Percentiles rank a stretch among this genome's conserved stretches.
These are phyloP conservation scores for Boletus reticuloceps DNA, from an alignment of 768 basidiomycete genomes.

Conservation along the genomic window DNA sequence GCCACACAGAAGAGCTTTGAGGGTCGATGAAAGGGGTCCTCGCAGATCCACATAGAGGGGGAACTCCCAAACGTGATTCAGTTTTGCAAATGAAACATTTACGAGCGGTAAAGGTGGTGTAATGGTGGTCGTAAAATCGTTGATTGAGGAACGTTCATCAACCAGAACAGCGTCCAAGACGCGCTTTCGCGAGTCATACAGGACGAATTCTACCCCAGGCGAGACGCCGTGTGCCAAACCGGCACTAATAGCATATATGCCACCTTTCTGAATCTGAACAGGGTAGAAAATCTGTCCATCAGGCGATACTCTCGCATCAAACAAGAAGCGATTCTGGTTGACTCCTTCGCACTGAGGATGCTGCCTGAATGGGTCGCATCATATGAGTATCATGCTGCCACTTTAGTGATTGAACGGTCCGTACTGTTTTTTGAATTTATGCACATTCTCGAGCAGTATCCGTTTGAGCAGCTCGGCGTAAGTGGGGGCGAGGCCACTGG, in stretches of 20 bases:
- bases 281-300: slow-evolving; percentile 3
- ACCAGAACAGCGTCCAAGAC: not conserved
- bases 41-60: not conserved
- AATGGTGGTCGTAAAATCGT: slow-evolving; percentile 12
- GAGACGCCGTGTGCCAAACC: slow-evolving; percentile 29
- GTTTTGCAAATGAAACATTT: slow-evolving; percentile 1
- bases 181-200: slow-evolving; percentile 12
- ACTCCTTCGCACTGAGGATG: slow-evolving; percentile 31
- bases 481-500: slow-evolving; percentile 26
- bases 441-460: not conserved
- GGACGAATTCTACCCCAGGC: slow-evolving; percentile 12
- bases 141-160: slow-evolving; percentile 1
- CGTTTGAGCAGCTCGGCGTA: slow-evolving; percentile 22
- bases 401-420: slow-evolving; percentile 6
- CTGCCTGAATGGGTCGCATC: slow-evolving; percentile 12
- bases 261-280: not conserved
- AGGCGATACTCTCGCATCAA: slow-evolving; percentile 16
- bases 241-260: slow-evolving; percentile 8
- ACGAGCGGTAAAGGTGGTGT: not conserved
- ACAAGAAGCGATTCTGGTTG: slow-evolving; percentile 21
- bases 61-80: not conserved
- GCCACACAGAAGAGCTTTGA: not conserved
- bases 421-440: not conserved
- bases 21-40: not conserved
- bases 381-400: not conserved